Conservation (phyloP, 371 early-diverging fungal species). For the Mortierella sp. region DNA sequence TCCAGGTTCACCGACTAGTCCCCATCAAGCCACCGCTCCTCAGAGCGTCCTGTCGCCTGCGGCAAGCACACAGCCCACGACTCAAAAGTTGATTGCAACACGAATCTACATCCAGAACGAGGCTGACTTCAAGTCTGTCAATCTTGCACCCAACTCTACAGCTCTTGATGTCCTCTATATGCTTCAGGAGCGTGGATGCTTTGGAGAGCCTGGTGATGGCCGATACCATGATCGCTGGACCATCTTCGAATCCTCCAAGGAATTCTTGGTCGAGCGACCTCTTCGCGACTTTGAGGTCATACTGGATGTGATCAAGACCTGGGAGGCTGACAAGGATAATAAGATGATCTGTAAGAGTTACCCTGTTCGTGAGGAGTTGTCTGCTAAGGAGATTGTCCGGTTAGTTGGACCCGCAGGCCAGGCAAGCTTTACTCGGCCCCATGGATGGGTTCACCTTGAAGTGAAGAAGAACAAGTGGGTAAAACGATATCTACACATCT, state of each 20-base stretch:
- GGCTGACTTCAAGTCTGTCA: conserved; percentile 75
- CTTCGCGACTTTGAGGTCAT: conserved; percentile 91
- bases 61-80: conserved; percentile 16
- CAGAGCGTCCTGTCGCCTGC: conserved; percentile 20
- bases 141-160: conserved; percentile 77
- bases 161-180: conserved; percentile 77
- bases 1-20: conserved; percentile 25
- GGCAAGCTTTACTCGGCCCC: conserved; percentile 55
- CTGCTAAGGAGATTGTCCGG: conserved; percentile 41
- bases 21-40: conserved; percentile 14
- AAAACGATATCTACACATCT: conserved; percentile 72
- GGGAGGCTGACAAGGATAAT: conserved; percentile 72
- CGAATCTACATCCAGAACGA: conserved; percentile 88
- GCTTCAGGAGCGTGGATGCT: conserved; percentile 66
- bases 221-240: conserved; percentile 77
- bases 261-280: conserved; percentile 84
- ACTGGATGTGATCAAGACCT: conserved; percentile 77
- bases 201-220: conserved; percentile 57
- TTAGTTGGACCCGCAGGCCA: conserved; percentile 48
- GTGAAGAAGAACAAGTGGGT: conserved; percentile 83
- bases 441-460: conserved; percentile 78
- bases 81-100: conserved; percentile 71
- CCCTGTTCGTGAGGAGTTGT: conserved; percentile 37
- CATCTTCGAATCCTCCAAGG: conserved; percentile 88
- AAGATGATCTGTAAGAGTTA: conserved; percentile 52